Conservation (phyloP, 768 basidiomycete genomes). For the Pholiota molesta region DNA sequence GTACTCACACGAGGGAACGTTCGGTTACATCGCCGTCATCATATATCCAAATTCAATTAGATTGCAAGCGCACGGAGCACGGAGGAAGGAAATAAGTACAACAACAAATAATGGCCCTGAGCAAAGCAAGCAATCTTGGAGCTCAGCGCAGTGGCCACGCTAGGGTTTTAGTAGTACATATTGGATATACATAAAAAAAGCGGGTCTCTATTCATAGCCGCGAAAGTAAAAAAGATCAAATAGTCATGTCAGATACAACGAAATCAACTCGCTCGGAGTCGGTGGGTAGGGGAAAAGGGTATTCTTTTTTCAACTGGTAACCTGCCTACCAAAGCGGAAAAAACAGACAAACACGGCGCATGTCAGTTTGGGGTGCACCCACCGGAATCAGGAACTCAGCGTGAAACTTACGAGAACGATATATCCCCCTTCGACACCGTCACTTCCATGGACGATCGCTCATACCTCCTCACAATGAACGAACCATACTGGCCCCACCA, state of each 20-base stretch:
- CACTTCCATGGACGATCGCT: slow-evolving; percentile 4
- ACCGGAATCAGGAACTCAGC: no score
- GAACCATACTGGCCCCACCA: slow-evolving; percentile 62
- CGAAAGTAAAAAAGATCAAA: neutral
- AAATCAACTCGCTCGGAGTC: neutral
- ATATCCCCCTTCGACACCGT: neutral
- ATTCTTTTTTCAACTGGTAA: neutral
- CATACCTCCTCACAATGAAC: slow-evolving; percentile 7
- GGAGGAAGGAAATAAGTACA: neutral
- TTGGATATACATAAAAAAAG: neutral
- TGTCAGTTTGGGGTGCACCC: neutral
- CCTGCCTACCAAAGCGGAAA: neutral
- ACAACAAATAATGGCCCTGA: neutral
- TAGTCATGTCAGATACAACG: neutral
- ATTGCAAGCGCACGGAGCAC: neutral
- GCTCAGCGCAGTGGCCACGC: neutral
- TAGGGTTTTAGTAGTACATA: neutral
- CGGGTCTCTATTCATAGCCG: neutral
- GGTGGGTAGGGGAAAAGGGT: neutral
- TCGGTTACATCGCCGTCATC: neutral
- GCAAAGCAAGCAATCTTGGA: neutral
- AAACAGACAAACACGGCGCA: neutral
- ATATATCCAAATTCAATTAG: neutral
- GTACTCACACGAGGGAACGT: neutral
- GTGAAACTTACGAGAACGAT: neutral